Base-by-base conservation (phyloP, 129 eudicot genomes). In the Centrapalus pauciflorus region DNA sequence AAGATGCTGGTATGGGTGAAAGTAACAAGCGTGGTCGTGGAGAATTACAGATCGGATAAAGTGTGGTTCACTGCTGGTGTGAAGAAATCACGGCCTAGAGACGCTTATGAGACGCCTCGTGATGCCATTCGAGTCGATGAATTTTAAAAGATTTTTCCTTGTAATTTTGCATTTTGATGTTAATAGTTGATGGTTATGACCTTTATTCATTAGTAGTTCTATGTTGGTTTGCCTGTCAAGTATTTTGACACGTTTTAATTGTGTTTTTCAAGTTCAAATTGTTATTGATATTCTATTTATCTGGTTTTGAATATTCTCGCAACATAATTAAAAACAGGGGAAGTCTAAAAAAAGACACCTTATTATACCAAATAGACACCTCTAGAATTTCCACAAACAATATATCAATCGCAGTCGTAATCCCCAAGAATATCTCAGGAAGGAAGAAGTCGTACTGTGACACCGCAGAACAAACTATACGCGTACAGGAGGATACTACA, bases 1-100 rank as follows among this genome's bases (percentile, higher is more conserved):
- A 89, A 89, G 59, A 80, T 83, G 14, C 4, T 89, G 69, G 94
- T 89, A 13, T 89, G 96, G 96, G 94, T 89, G 19, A 85, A 89
- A 51, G 84, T 89, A 2, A 81, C 87, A 5, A 79, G 85, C 20
- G 76, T 89, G 66, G 74, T 38, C 27, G 84, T 89, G 26, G 96
- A 89, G 70, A 71, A 85, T 23, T 83, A 80, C 67, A 81, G 80
- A 73, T 83, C 87, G 2, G 96, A 89, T 64, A 89, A 89, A 62
- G 85, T 89, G 30, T 85, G 87, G 89, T 85, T 89, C 71, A 81
- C 82, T 1, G 90, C 96, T 14, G 87, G 96, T 0, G 90, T 89
- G 54, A 89, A 89, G 73, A 89, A 89, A 63, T 80, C 85, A 5
- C 81, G 96, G 45, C 72, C 94, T 23, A 81, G 83, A 61, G 94